Conservation (phyloP, 2,329 filamentous ascomycete species). For the Amylocarpus encephaloides region DNA sequence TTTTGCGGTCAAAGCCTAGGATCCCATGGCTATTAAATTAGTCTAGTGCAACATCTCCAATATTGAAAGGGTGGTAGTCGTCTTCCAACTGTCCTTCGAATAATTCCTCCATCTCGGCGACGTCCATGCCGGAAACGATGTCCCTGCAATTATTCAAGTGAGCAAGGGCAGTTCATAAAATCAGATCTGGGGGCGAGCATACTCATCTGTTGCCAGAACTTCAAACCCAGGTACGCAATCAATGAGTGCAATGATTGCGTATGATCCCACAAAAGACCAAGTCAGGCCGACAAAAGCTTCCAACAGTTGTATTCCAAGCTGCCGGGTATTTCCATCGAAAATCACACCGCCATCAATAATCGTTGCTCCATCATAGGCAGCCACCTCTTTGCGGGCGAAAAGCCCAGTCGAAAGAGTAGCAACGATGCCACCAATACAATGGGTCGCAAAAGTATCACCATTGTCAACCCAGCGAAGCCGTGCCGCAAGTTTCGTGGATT, state of each 20-base stretch:
- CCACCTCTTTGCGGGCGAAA: slow-evolving; percentile 45
- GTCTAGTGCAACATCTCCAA: neutral
- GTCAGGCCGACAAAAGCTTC: slow-evolving; percentile 45
- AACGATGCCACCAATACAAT: slow-evolving; percentile 45
- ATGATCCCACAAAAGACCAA: slow-evolving; percentile 45
- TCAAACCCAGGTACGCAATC: slow-evolving; percentile 48
- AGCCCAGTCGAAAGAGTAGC: slow-evolving; percentile 45
- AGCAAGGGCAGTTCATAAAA: neutral
- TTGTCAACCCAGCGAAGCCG: slow-evolving; percentile 47
- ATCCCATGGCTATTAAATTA: neutral
- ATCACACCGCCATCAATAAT: slow-evolving; percentile 45
- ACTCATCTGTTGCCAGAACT: slow-evolving; percentile 47
- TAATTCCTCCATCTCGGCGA: slow-evolving; percentile 45
- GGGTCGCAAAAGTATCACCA: slow-evolving; percentile 49
- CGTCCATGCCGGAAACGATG: slow-evolving; percentile 42
- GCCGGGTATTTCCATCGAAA: slow-evolving; percentile 45
- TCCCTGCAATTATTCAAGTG: slow-evolving; percentile 30
- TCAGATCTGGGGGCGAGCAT: slow-evolving; percentile 25
- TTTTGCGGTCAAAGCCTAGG: too few species aligned
- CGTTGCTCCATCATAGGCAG: slow-evolving; percentile 42
- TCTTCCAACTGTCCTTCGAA: slow-evolving; percentile 24
- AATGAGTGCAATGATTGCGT: slow-evolving; percentile 42
- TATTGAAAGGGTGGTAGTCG: slow-evolving; percentile 14
- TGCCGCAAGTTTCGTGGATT: slow-evolving; percentile 43
- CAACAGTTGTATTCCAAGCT: slow-evolving; percentile 44